Evolutionary conservation across 2,329 filamentous ascomycete species (phyloP).

Genomic region (Hysterium pulicare): DNA sequence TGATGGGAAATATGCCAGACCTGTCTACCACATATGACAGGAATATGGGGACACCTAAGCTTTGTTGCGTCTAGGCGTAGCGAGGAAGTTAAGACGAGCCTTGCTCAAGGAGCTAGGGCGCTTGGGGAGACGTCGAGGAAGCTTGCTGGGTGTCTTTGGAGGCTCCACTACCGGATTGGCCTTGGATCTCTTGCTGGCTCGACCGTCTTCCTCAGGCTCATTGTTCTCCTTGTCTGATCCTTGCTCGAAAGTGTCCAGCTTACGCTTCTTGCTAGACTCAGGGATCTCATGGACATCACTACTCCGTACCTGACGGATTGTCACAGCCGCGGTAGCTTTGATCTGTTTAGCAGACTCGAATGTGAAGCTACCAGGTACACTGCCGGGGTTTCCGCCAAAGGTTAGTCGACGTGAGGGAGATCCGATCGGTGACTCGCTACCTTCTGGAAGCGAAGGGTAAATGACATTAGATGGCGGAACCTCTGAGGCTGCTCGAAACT

Average conservation of each 20-base stretch:
- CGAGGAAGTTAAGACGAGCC: constrained; percentile 36
- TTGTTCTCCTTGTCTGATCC: constrained; percentile 45
- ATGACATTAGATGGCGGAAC: constrained; percentile 25
- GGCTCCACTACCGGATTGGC: constrained; percentile 14
- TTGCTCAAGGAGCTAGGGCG: constrained; percentile 32
- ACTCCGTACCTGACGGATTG: constrained; percentile 44
- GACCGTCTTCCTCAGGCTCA: constrained; percentile 25
- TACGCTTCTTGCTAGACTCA: constrained; percentile 42
- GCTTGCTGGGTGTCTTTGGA: constrained; percentile 32
- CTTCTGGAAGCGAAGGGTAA: constrained; percentile 37
- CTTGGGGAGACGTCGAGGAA: constrained; percentile 27
- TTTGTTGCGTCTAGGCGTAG: constrained; percentile 37
- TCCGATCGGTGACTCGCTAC: constrained; percentile 18
- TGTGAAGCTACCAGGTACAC: constrained; percentile 44
- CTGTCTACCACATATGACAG: background rate
- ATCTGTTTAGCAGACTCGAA: constrained; percentile 47
- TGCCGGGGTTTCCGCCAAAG: constrained; percentile 21
- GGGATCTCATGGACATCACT: constrained; percentile 32
- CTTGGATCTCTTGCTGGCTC: constrained; percentile 34
- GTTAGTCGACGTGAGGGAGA: constrained; percentile 34
- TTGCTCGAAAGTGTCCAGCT: constrained; percentile 38
- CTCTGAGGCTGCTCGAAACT: constrained; percentile 33
- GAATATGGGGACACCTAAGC: constrained; percentile 17
- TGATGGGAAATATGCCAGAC: background rate
- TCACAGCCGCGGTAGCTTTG: constrained; percentile 40